These are phyloP conservation scores for Trametes pubescens DNA, from an alignment of 1,284 basidiomycete species.

Conservation along the genomic window DNA sequence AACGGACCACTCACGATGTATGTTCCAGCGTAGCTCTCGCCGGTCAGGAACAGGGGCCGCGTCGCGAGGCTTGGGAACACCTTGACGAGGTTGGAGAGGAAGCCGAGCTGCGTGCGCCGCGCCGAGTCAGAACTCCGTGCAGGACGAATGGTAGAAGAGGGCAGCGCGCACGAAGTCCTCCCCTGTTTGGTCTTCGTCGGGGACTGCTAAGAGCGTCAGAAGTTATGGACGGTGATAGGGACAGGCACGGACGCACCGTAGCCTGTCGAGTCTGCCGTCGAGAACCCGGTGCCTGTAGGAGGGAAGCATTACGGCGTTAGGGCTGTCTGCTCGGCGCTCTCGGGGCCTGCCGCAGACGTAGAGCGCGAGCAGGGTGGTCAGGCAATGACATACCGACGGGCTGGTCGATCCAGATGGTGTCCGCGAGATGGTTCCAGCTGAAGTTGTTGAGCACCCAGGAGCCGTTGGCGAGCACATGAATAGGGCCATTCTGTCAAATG, in stretches of 20 bases:
- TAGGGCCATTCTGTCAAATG: slow-evolving; percentile 67
- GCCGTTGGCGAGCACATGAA: slow-evolving; percentile 61
- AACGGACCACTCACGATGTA: slow-evolving; percentile 46
- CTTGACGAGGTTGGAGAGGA: slow-evolving; percentile 39
- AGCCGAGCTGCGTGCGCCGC: slow-evolving; percentile 30
- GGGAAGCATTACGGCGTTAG: not conserved
- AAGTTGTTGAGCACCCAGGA: slow-evolving; percentile 58
- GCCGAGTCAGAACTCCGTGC: slow-evolving; percentile 2
- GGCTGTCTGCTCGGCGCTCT: not conserved
- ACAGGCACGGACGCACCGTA: slow-evolving; percentile 15
- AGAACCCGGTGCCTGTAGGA: slow-evolving; percentile 62
- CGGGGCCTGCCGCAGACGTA: slow-evolving; percentile 14
- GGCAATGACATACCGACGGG: slow-evolving; percentile 52
- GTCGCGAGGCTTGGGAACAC: slow-evolving; percentile 42
- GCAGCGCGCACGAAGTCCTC: slow-evolving; percentile 66
- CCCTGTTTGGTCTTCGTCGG: slow-evolving; percentile 72
- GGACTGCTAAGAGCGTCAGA: slow-evolving; percentile 48
- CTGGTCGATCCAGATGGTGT: slow-evolving; percentile 77
- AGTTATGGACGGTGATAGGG: not conserved
- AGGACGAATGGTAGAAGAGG: not conserved
- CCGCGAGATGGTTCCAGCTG: slow-evolving; percentile 67
- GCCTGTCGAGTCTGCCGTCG: slow-evolving; percentile 64
- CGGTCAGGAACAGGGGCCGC: slow-evolving; percentile 41
- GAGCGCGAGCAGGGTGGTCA: not conserved
- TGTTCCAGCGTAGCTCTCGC: slow-evolving; percentile 44